These are phyloP conservation scores for Coemansia reversa DNA, from an alignment of 192 early-diverging fungal genomes.

Conservation along the genomic window DNA sequence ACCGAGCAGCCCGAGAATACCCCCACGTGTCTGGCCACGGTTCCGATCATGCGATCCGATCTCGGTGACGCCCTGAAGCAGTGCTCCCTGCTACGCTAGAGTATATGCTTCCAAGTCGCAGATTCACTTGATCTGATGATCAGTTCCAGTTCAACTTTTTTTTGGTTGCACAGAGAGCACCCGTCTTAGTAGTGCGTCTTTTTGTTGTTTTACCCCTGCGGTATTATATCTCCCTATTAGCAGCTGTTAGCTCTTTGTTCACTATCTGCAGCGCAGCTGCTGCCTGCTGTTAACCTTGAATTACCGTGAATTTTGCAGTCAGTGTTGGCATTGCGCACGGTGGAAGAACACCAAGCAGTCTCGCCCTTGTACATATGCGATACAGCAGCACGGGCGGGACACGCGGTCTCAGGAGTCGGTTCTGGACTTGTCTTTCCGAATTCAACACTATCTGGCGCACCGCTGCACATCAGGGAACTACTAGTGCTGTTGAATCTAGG, in stretches of 20 bases:
- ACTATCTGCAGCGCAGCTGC: neutral
- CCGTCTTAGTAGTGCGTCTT: neutral
- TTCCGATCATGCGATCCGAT: slow-evolving; percentile 59
- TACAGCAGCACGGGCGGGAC: neutral
- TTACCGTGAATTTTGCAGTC: neutral
- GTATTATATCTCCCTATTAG: neutral
- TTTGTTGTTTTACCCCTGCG: neutral
- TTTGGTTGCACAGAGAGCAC: neutral
- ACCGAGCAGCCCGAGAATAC: slow-evolving; percentile 77
- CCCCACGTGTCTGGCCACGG: slow-evolving; percentile 68
- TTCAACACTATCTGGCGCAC: neutral
- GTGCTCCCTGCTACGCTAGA: slow-evolving; percentile 41
- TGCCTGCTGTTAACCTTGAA: neutral
- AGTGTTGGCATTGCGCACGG: neutral
- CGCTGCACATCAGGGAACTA: neutral
- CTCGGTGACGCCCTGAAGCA: slow-evolving; percentile 53
- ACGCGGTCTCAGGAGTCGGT: neutral
- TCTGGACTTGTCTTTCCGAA: neutral
- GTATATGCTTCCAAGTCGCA: neutral
- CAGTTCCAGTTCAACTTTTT: neutral
- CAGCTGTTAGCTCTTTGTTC: neutral
- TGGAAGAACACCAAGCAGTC: neutral
- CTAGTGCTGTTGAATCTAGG: neutral
- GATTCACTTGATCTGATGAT: neutral
- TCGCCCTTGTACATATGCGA: neutral